These are phyloP conservation scores for Neurospora cerealis DNA, from an alignment of 495 filamentous ascomycete species.

Conservation along the genomic window DNA sequence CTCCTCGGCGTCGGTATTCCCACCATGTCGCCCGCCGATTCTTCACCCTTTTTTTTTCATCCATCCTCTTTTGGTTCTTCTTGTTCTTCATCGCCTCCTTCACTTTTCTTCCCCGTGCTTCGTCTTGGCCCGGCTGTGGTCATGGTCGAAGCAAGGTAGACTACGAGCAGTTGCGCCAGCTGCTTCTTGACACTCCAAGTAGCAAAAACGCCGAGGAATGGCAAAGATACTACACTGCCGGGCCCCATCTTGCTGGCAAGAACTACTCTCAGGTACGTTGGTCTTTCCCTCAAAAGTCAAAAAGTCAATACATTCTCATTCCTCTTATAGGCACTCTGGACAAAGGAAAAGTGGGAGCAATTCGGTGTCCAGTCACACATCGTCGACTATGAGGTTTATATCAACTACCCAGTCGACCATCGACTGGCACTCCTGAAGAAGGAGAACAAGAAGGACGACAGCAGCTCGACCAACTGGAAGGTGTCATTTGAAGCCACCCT, in stretches of 20 bases:
- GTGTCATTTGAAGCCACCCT: constrained; percentile 73
- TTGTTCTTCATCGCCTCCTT: constrained; percentile 52
- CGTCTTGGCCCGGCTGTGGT: constrained; percentile 33
- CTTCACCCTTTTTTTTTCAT: constrained; percentile 54
- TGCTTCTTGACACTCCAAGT: constrained; percentile 63
- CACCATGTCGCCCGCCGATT: constrained; percentile 60
- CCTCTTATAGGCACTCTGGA: constrained; percentile 68
- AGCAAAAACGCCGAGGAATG: constrained; percentile 62
- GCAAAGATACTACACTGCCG: constrained; percentile 84
- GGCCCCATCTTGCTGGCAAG: constrained; percentile 80
- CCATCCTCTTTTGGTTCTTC: constrained; percentile 45
- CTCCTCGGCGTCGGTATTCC: constrained; percentile 51
- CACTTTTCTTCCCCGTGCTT: constrained; percentile 27
- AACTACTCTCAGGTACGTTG: constrained; percentile 52
- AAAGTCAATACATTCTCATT: not conserved
- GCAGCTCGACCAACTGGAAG: constrained; percentile 30
- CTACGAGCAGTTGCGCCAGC: constrained; percentile 57
- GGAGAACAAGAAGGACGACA: constrained; percentile 34
- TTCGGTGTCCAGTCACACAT: constrained; percentile 69
- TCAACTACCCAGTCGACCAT: constrained; percentile 82
- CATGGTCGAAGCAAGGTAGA: constrained; percentile 27
- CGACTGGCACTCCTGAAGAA: constrained; percentile 67
- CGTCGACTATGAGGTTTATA: constrained; percentile 75
- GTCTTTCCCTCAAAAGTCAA: not conserved
- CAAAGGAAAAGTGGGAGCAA: constrained; percentile 70